Base-by-base conservation (phyloP, 331 rosid genomes). In the Arachis monticola region DNA sequence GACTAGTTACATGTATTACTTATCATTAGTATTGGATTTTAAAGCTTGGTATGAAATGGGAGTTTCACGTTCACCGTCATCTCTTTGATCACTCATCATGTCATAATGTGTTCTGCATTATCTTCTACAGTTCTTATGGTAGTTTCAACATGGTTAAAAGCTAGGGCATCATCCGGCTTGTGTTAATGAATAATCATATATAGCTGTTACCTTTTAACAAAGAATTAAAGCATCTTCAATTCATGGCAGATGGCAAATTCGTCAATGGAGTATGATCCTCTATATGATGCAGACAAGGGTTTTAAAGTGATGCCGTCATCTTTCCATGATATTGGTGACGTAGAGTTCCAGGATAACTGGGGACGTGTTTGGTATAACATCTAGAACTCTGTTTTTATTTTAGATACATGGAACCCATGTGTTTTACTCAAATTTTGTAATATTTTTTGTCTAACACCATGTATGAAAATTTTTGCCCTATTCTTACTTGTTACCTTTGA, bases 301-400 rank as follows among this genome's bases (percentile, higher is more conserved):
- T 94, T 76, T 83, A 86, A 88, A 75, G 95, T 82, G 81, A 87
- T 94, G 95, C 87, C 89, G 8, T 87, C 99, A 3, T 94, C 99
- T 31, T 94, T 94, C 84, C 99, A 94, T 69, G 99, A 94, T 83
- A 94, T 94, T 70, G 50, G 97, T 56, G 95, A 94, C 14, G 50
- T 94, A 27, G 97, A 94, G 83, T 94, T 94, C 83, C 99, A 94
- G 76, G 97, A 94, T 52, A 94, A 90, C 67, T 94, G 99, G 99
- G 99, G 96, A 40, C 97, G 97, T 58, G 87, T 94, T 73, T 94
- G 97, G 99, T 94, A 90, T 44, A 74, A 51, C 2, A 42, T 74
- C 51, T 9, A 30, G 45, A 45, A 76, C 81, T 61, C 22, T 41
- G 1, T 1, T 56, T 1, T 31, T 27, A 27, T 27, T 27, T 27